Conservation (phyloP, 768 basidiomycete genomes). For the Albatrellus ellisii region DNA sequence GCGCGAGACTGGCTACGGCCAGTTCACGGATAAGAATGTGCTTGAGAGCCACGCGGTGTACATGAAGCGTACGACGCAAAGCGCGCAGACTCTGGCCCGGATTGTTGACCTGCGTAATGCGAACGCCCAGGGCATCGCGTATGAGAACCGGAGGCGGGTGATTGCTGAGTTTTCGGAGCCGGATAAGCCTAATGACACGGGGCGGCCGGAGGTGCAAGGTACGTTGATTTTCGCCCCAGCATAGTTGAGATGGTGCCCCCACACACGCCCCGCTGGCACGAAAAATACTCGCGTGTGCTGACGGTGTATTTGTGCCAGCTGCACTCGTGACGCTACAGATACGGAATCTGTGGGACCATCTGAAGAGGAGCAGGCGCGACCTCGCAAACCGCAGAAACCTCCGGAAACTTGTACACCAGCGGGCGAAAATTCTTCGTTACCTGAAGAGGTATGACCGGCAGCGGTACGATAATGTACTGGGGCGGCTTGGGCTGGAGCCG, state of each 20-base stretch:
- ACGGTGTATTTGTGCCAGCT: slow-evolving; percentile 34
- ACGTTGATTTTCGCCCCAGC: slow-evolving; percentile 15
- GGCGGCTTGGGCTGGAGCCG: slow-evolving; percentile 64
- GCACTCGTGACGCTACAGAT: slow-evolving; percentile 82
- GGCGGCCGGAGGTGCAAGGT: slow-evolving; percentile 89
- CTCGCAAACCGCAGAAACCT: slow-evolving; percentile 67
- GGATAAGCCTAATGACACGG: slow-evolving; percentile 58
- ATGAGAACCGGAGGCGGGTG: slow-evolving; percentile 74
- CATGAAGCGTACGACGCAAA: slow-evolving; percentile 17
- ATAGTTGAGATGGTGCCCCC: background rate
- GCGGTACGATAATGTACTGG: slow-evolving; percentile 64
- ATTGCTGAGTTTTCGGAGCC: slow-evolving; percentile 66
- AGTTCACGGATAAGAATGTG: background rate
- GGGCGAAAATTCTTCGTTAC: slow-evolving; percentile 76
- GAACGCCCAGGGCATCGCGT: slow-evolving; percentile 74
- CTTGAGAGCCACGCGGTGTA: slow-evolving; percentile 18
- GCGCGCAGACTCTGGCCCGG: slow-evolving; percentile 46
- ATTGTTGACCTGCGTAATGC: slow-evolving; percentile 81
- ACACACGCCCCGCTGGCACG: no score
- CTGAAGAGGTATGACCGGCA: slow-evolving; percentile 47
- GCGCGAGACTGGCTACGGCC: slow-evolving; percentile 1
- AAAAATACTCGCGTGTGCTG: no score
- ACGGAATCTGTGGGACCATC: slow-evolving; percentile 67
- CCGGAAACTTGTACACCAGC: slow-evolving; percentile 64
- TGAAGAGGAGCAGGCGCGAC: slow-evolving; percentile 57